Evolutionary conservation across 2,329 filamentous ascomycete species (phyloP).

Genomic region (Ophiostoma himal-ulmi): DNA sequence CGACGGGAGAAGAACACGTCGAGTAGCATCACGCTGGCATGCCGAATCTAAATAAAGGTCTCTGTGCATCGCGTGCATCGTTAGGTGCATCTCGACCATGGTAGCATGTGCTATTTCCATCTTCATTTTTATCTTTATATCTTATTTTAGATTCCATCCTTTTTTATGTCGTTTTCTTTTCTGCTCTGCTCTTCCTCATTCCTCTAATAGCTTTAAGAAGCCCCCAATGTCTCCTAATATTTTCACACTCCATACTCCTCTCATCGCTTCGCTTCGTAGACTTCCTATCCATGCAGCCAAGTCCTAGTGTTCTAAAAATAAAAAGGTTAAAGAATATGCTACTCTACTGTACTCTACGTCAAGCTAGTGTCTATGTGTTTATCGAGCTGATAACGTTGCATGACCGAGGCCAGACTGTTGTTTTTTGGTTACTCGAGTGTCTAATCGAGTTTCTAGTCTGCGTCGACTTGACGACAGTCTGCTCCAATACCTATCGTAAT

Average conservation of each 20-base stretch:
- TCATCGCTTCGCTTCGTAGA: background rate
- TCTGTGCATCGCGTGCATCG: background rate
- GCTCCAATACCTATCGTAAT: no score
- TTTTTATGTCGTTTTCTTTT: background rate
- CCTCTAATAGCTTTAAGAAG: no score
- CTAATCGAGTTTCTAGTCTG: no score
- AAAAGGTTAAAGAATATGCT: background rate
- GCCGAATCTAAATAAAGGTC: background rate
- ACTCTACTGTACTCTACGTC: background rate
- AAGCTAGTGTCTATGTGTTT: background rate
- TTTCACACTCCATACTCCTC: background rate
- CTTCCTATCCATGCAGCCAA: background rate
- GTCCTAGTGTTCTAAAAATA: constrained; percentile 10
- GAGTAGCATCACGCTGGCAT: background rate
- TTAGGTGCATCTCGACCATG: background rate
- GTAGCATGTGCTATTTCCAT: background rate
- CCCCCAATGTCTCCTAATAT: background rate
- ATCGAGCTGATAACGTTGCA: no score
- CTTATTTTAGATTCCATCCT: background rate
- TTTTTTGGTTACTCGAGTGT: no score
- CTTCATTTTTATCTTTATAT: background rate
- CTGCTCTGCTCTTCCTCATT: no score
- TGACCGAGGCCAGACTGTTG: no score
- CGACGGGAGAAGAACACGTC: background rate
- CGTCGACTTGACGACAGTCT: no score